A percentile compares a stretch with the other conserved stretches of the same genome.
Conservation (phyloP, 2,329 filamentous ascomycete genomes). For the Grosmannia clavigera region DNA sequence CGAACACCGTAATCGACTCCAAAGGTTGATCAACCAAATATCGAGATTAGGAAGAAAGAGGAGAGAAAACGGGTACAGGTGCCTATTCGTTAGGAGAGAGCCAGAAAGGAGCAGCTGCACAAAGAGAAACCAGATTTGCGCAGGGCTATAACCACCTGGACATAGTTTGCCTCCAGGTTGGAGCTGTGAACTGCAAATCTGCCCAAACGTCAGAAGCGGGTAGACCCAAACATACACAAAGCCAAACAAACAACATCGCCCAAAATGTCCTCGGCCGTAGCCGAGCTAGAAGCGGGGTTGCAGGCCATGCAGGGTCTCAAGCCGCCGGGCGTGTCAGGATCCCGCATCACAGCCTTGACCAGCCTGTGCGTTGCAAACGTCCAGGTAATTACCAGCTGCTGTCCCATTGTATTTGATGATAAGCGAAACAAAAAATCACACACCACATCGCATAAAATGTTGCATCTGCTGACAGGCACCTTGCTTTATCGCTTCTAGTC, state of each 20-base stretch:
- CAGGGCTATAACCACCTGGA: not conserved
- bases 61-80: conserved; percentile 4
- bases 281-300: conserved; percentile 80
- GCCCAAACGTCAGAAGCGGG: not conserved
- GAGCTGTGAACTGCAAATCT: not conserved
- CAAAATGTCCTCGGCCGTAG: conserved; percentile 67
- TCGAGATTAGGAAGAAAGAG: conserved; percentile 2
- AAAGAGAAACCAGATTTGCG: conserved; percentile 22
- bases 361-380: conserved; percentile 78
- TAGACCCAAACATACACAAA: not conserved
- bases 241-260: conserved; percentile 17
- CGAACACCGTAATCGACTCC: conserved; percentile 6
- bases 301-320: conserved; percentile 87
- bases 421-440: not conserved
- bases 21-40: not conserved
- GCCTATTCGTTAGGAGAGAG: not conserved
- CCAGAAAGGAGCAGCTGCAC: conserved; percentile 3
- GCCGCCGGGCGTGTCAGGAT: conserved; percentile 85
- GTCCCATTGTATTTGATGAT: not conserved
- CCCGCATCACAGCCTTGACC: conserved; percentile 81
- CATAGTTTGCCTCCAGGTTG: not conserved
- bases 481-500: conserved; percentile 44
- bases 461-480: not conserved
- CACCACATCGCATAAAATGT: too few species aligned
- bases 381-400: conserved; percentile 52